These are phyloP conservation scores for Sporothrix brasiliensis DNA, from an alignment of 2,329 filamentous ascomycete genomes.

Conservation along the genomic window DNA sequence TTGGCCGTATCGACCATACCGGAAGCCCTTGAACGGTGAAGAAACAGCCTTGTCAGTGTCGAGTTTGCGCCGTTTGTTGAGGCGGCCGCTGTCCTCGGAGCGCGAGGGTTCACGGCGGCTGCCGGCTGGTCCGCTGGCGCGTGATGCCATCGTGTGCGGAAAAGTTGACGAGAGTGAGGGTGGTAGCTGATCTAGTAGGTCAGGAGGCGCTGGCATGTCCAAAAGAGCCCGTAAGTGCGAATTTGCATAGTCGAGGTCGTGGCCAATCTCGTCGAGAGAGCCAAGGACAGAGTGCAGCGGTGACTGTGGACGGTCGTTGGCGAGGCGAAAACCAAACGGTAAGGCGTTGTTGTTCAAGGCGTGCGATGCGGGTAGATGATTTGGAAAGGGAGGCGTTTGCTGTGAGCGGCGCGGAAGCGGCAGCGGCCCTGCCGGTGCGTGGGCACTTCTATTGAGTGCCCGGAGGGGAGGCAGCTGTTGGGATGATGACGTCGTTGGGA, in stretches of 20 bases:
- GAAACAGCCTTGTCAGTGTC: constrained; percentile 60
- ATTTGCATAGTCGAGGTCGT: constrained; percentile 49
- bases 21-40: constrained; percentile 60
- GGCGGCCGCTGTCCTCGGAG: constrained; percentile 46
- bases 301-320: neutral
- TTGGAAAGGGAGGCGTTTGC: constrained; percentile 41
- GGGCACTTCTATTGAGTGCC: constrained; percentile 8
- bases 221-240: constrained; percentile 50
- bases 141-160: constrained; percentile 23
- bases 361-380: neutral
- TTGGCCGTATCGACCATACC: constrained; percentile 85
- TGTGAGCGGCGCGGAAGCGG: constrained; percentile 36
- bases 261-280: constrained; percentile 32
- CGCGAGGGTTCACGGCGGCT: constrained; percentile 30
- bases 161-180: neutral
- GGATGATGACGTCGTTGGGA: neutral
- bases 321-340: constrained; percentile 23
- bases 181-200: constrained; percentile 22
- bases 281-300: constrained; percentile 16
- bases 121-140: neutral
- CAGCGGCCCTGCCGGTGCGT: constrained; percentile 3
- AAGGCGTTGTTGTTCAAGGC: constrained; percentile 32
- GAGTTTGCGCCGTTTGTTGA: constrained; percentile 70
- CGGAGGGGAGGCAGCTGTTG: constrained; percentile 31
- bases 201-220: constrained; percentile 40